Conservation (phyloP, 805 yeast genomes). For the Candida anglica region DNA sequence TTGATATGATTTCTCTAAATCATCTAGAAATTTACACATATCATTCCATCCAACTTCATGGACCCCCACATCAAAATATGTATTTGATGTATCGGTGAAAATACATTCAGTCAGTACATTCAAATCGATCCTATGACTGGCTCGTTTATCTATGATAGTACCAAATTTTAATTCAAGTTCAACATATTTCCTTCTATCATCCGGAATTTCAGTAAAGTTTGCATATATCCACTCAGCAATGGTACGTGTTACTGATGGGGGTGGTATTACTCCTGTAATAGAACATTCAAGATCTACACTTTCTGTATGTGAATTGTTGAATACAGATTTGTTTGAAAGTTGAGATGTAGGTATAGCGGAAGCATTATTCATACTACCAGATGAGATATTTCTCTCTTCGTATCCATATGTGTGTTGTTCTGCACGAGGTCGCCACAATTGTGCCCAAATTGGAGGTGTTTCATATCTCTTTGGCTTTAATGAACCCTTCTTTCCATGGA, state of each 20-base stretch:
- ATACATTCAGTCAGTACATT: constrained; percentile 70
- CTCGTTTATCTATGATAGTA: constrained; percentile 57
- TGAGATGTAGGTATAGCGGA: constrained; percentile 3
- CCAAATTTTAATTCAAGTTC: constrained; percentile 80
- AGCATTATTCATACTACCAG: background rate
- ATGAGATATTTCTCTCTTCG: background rate
- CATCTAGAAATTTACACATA: constrained; percentile 49
- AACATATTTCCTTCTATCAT: constrained; percentile 47
- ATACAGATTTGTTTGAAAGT: constrained; percentile 23
- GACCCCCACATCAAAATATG: constrained; percentile 61
- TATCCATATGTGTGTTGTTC: too few species aligned
- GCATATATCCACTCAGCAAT: constrained; percentile 90
- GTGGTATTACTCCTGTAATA: constrained; percentile 71
- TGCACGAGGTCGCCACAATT: constrained; percentile 52
- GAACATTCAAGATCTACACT: constrained; percentile 45
- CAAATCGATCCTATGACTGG: constrained; percentile 58
- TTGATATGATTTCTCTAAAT: constrained; percentile 48
- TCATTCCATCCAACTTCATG: constrained; percentile 61
- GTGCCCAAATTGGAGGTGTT: constrained; percentile 81
- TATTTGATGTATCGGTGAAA: constrained; percentile 50
- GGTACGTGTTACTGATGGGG: constrained; percentile 75
- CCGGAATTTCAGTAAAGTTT: constrained; percentile 61
- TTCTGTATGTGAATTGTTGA: constrained; percentile 25
- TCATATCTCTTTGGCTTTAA: constrained; percentile 59
- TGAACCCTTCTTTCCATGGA: constrained; percentile 7